phyloP scores from a whole-genome alignment of 768 basidiomycete genomes.

The Pulveroboletus sp. region DNA sequence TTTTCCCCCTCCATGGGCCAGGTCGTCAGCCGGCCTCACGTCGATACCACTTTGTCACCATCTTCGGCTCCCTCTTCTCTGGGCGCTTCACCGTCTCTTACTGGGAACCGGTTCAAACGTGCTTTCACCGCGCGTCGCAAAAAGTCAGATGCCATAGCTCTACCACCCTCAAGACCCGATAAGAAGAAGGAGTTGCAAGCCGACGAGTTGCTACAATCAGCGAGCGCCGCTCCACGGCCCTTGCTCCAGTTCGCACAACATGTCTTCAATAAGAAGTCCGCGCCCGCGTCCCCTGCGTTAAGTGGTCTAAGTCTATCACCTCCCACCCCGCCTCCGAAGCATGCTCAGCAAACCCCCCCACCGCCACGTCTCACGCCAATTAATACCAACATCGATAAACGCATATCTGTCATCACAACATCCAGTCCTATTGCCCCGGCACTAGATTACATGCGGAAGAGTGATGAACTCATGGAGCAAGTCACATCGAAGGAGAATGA shows the following conservation, averaged over 20 bases:
- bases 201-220: constrained; percentile 15
- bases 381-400: constrained; percentile 33
- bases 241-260: constrained; percentile 45
- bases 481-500: constrained; percentile 27
- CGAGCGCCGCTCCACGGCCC: constrained; percentile 24
- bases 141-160: constrained; percentile 23
- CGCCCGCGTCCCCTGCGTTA: constrained; percentile 31
- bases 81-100: constrained; percentile 15
- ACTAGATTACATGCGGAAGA: constrained; percentile 48
- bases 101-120: constrained; percentile 29
- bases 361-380: constrained; percentile 24
- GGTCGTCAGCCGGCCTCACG: constrained; percentile 33
- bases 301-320: constrained; percentile 29
- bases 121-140: constrained; percentile 33
- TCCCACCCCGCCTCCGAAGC: constrained; percentile 39
- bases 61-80: constrained; percentile 27
- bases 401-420: constrained; percentile 48
- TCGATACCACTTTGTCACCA: constrained; percentile 19
- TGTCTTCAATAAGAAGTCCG: constrained; percentile 41
- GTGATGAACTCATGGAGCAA: constrained; percentile 32
- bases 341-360: constrained; percentile 18
- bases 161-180: constrained; percentile 22
- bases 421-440: constrained; percentile 58
- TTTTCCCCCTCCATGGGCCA: constrained; percentile 32
- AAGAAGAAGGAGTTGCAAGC: constrained; percentile 18